phyloP scores from a whole-genome alignment of 352 stramenopile species.

The Phytophthora citricola region DNA sequence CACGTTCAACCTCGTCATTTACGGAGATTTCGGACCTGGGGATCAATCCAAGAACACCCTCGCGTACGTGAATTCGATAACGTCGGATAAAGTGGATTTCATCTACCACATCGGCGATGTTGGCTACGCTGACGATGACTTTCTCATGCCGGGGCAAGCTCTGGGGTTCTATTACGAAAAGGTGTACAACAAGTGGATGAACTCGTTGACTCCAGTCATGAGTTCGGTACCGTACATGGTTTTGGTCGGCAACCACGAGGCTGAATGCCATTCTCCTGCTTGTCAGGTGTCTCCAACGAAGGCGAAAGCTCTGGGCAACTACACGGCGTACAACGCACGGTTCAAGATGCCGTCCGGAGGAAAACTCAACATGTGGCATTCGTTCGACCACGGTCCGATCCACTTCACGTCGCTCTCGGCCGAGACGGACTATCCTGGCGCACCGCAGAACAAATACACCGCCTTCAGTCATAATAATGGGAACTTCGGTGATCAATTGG shows the following conservation, averaged over 20 bases:
- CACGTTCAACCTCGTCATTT: background rate
- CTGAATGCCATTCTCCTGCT: conserved; percentile 72
- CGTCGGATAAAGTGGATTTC: background rate
- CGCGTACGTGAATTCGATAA: background rate
- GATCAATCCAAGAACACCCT: background rate
- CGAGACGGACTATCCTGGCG: conserved; percentile 67
- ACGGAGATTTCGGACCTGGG: background rate
- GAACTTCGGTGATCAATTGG: conserved; percentile 54
- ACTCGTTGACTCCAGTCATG: conserved; percentile 50
- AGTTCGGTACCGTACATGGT: conserved; percentile 77
- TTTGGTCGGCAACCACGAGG: conserved; percentile 83
- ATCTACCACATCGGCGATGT: conserved; percentile 41
- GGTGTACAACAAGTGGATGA: conserved; percentile 83
- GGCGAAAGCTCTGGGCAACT: conserved; percentile 69
- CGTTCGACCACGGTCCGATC: conserved; percentile 78
- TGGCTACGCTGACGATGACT: conserved; percentile 41
- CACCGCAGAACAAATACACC: conserved; percentile 49
- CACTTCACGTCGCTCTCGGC: conserved; percentile 83
- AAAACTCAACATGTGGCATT: conserved; percentile 87
- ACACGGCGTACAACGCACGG: conserved; percentile 77
- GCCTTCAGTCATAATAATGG: conserved; percentile 43
- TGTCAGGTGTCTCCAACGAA: conserved; percentile 56
- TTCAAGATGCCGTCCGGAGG: conserved; percentile 83
- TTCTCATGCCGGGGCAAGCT: conserved; percentile 28
- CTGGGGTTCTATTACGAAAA: conserved; percentile 84